A percentile compares a stretch with the other conserved stretches of the same genome.
phyloP scores from a whole-genome alignment of 2,329 filamentous ascomycete genomes.

The Pestalotiopsis sp. region DNA sequence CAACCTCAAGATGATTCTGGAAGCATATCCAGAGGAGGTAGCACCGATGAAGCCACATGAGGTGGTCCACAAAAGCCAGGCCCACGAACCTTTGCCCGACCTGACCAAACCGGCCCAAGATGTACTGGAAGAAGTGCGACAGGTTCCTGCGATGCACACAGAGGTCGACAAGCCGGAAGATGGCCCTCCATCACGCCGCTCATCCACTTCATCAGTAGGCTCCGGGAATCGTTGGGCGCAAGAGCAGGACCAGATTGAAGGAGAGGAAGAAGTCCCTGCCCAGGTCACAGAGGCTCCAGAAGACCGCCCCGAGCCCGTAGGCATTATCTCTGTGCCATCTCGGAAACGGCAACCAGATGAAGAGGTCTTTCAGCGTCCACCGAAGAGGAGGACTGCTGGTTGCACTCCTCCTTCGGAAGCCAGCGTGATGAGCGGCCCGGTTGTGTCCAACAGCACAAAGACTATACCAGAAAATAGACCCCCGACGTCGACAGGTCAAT shows the following conservation, averaged over 20 bases:
- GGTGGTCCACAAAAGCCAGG: background rate
- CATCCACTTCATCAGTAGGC: background rate
- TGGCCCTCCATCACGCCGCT: background rate
- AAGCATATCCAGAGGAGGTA: slow-evolving; percentile 29
- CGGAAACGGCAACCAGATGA: background rate
- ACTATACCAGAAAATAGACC: background rate
- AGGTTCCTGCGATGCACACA: background rate
- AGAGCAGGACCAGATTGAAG: background rate
- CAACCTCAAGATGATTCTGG: slow-evolving; percentile 30
- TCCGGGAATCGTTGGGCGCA: background rate
- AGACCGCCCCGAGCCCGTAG: background rate
- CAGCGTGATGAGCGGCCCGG: background rate
- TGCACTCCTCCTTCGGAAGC: background rate
- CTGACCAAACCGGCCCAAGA: background rate
- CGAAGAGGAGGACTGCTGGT: background rate
- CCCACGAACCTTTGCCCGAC: background rate
- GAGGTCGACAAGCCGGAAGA: background rate
- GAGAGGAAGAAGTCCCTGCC: background rate
- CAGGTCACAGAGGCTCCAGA: background rate
- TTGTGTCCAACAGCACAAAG: background rate
- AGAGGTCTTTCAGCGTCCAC: background rate
- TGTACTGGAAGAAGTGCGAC: background rate
- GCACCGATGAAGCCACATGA: background rate
- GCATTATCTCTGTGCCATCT: background rate
- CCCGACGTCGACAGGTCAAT: background rate